Percentiles rank a stretch among this genome's conserved stretches.
Conservation (phyloP, 2,329 filamentous ascomycete species). For the Ophiostoma novo-ulmi region DNA sequence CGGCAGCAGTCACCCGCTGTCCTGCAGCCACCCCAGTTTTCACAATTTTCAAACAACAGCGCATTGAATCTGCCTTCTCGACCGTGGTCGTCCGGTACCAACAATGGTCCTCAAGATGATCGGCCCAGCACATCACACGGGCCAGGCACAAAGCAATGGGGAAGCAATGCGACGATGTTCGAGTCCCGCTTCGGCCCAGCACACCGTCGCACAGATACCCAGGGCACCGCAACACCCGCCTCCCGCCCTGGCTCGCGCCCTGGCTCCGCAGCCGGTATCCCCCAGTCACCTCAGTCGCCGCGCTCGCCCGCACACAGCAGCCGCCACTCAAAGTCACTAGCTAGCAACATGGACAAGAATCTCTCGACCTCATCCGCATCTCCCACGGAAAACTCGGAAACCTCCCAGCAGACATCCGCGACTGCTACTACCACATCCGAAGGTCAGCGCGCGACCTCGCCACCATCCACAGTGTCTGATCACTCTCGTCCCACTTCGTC, state of each 20-base stretch:
- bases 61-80: constrained; percentile 40
- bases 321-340: constrained; percentile 13
- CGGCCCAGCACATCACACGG: constrained; percentile 34
- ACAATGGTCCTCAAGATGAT: constrained; percentile 25
- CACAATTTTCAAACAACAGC: constrained; percentile 34
- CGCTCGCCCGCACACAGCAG: constrained; percentile 14
- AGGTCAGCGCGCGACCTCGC: neutral
- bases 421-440: neutral
- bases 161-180: constrained; percentile 42
- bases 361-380: constrained; percentile 25
- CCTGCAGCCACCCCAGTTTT: constrained; percentile 30
- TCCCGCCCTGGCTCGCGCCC: neutral
- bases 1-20: neutral
- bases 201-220: constrained; percentile 26
- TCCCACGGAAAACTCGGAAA: constrained; percentile 1
- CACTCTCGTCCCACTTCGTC: constrained; percentile 13
- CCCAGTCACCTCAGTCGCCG: constrained; percentile 27
- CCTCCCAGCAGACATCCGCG: neutral
- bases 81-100: constrained; percentile 20
- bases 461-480: constrained; percentile 16
- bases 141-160: constrained; percentile 38
- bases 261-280: neutral
- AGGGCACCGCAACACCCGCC: neutral
- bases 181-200: constrained; percentile 37
- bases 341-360: constrained; percentile 21